Conservation (phyloP, 2,329 filamentous ascomycete species). For the Colletotrichum eleusines region DNA sequence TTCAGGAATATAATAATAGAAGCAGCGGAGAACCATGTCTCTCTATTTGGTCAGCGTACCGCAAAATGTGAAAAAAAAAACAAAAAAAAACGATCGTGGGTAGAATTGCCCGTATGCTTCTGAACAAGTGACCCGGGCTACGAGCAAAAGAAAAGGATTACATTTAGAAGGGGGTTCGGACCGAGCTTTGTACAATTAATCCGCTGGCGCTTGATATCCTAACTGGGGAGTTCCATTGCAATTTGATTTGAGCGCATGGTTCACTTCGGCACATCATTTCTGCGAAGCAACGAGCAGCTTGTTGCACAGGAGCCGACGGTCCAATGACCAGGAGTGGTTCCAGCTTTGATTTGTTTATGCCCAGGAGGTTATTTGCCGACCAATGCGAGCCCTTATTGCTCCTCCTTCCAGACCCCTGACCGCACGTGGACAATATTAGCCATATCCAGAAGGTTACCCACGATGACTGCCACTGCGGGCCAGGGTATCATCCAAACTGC, state of each 20-base stretch:
- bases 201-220: not conserved
- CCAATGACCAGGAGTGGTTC: conserved; percentile 5
- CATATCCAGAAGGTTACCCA: conserved; percentile 11
- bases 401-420: not conserved
- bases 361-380: not conserved
- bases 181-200: not conserved
- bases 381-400: conserved; percentile 13
- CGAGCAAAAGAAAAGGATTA: not conserved
- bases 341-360: not conserved
- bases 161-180: not conserved
- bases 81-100: not conserved
- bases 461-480: not conserved
- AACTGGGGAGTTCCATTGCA: not conserved
- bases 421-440: conserved; percentile 22
- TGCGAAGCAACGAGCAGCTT: conserved; percentile 15
- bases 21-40: too few species aligned
- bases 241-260: conserved; percentile 35
- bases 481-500: not conserved
- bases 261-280: conserved; percentile 33
- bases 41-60: too few species aligned
- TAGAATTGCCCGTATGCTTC: not conserved
- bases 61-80: not conserved
- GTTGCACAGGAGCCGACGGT: not conserved
- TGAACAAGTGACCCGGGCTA: not conserved
- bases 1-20: not conserved